phyloP scores from a whole-genome alignment of 208 protist genomes.

The Wallacemonas collosoma region DNA sequence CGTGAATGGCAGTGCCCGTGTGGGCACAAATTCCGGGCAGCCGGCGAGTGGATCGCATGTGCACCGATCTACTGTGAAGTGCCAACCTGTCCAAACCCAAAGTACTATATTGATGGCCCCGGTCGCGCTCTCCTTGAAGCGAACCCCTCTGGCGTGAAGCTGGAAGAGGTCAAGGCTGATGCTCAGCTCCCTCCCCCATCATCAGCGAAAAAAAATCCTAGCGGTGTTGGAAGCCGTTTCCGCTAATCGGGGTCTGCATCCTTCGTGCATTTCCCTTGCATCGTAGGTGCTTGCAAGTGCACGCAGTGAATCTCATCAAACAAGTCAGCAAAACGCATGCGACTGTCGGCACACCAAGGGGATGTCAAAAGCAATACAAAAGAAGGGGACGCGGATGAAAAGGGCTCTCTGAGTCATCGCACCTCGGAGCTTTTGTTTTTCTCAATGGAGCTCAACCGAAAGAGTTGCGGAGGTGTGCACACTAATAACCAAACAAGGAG shows the following conservation, averaged over 20 bases:
- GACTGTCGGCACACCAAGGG: no score
- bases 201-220: constrained; percentile 20
- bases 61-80: constrained; percentile 89
- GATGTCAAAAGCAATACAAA: no score
- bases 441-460: no score
- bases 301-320: no score
- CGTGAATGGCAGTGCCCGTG: constrained; percentile 91
- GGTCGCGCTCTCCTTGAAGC: constrained; percentile 81
- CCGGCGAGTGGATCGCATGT: constrained; percentile 84
- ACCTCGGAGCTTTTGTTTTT: no score
- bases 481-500: no score
- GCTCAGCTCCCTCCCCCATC: constrained; percentile 13
- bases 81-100: constrained; percentile 88
- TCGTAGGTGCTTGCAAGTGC: no score
- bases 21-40: constrained; percentile 85
- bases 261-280: background rate
- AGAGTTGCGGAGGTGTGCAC: no score
- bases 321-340: no score
- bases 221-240: constrained; percentile 73
- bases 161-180: constrained; percentile 61
- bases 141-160: constrained; percentile 78
- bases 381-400: no score
- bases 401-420: no score
- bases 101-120: constrained; percentile 89
- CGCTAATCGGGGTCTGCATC: constrained; percentile 20